These are phyloP conservation scores for Pyrenochaeta sp. DNA, from an alignment of 2,329 filamentous ascomycete genomes.

Conservation along the genomic window DNA sequence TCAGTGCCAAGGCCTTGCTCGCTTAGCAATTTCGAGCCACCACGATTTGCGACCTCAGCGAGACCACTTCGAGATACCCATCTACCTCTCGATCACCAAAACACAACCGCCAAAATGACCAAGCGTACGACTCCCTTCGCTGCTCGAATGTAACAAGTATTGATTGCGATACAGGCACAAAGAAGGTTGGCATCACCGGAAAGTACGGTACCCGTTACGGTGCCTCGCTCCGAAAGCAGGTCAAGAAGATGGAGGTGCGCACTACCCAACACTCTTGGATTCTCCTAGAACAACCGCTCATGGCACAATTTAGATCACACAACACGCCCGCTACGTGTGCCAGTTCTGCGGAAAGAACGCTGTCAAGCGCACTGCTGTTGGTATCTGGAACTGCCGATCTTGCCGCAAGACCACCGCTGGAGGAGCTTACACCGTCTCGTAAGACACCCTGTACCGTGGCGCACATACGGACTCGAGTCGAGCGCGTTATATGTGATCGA, in stretches of 20 bases:
- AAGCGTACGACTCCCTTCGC: conserved; percentile 41
- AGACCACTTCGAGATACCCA: conserved; percentile 25
- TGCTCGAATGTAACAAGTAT: conserved; percentile 14
- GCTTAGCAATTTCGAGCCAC: neutral
- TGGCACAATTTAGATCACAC: conserved; percentile 70
- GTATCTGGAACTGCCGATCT: conserved; percentile 96
- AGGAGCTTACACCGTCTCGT: conserved; percentile 96
- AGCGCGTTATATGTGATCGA: neutral
- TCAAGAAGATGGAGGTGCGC: conserved; percentile 93
- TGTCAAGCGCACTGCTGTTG: conserved; percentile 87
- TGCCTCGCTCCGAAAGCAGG: conserved; percentile 98
- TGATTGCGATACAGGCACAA: conserved; percentile 40
- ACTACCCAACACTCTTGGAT: conserved; percentile 11
- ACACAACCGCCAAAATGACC: conserved; percentile 64
- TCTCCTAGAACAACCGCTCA: conserved; percentile 27
- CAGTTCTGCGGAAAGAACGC: conserved; percentile 93
- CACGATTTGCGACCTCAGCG: conserved; percentile 1
- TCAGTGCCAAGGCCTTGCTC: neutral
- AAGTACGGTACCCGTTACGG: conserved; percentile 97
- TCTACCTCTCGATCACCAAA: conserved; percentile 24
- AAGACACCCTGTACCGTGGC: conserved; percentile 56
- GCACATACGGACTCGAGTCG: neutral
- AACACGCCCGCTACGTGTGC: conserved; percentile 96
- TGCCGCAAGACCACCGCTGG: conserved; percentile 95
- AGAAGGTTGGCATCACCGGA: conserved; percentile 94